Evolutionary conservation across 495 filamentous ascomycete species (phyloP).

Genomic region (Beverwykella pulmonaria): DNA sequence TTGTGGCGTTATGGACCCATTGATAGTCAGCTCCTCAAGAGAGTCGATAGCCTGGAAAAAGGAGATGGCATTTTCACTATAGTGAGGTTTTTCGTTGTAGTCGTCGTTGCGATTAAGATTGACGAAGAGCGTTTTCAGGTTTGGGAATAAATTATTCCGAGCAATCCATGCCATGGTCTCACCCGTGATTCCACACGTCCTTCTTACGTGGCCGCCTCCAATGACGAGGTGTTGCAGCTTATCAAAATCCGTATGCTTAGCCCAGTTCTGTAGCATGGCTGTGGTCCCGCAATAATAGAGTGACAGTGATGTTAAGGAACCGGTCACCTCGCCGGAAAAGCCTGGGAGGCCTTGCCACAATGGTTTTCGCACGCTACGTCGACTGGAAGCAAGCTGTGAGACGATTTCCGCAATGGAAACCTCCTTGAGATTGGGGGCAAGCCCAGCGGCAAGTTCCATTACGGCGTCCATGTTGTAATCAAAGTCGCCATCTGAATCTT

Average conservation of each 20-base stretch:
- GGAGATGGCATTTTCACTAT: conserved; percentile 25
- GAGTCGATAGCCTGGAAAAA: conserved; percentile 25
- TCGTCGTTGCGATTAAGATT: conserved; percentile 21
- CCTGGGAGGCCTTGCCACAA: conserved; percentile 31
- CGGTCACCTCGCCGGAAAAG: conserved; percentile 7
- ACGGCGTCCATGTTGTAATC: conserved; percentile 66
- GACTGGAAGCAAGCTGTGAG: not conserved
- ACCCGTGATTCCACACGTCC: conserved; percentile 7
- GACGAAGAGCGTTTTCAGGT: conserved; percentile 16
- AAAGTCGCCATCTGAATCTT: conserved; percentile 66
- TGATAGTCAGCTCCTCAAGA: conserved; percentile 22
- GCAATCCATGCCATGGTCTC: conserved; percentile 20
- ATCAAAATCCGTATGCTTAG: conserved; percentile 26
- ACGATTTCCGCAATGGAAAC: conserved; percentile 4
- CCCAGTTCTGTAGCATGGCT: conserved; percentile 21
- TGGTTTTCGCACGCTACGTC: not conserved
- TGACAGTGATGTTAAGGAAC: conserved; percentile 30
- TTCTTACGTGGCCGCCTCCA: conserved; percentile 1
- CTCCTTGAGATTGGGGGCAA: conserved; percentile 31
- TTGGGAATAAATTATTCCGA: conserved; percentile 15
- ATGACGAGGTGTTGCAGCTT: conserved; percentile 22
- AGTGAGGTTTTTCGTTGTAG: conserved; percentile 16
- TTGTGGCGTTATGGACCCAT: conserved; percentile 11
- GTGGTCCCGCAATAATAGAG: conserved; percentile 1
- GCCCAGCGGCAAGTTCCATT: conserved; percentile 51